Conservation (phyloP, 768 basidiomycete species). For the Pholiota microspora region DNA sequence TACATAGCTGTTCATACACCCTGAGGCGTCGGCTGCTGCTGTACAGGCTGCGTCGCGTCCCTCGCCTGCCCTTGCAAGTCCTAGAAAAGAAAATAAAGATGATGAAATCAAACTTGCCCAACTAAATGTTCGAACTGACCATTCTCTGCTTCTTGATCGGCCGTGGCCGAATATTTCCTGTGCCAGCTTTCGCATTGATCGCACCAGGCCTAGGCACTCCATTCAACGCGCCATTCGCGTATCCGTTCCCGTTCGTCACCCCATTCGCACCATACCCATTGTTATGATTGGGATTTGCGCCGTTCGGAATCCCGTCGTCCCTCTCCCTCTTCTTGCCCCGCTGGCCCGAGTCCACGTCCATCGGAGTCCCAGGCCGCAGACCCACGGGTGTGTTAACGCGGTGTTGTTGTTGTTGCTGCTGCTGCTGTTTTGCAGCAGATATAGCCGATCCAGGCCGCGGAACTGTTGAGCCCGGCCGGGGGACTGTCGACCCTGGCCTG, state of each 20-base stretch:
- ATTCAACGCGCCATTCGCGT: conserved; percentile 26
- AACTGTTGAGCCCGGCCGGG: conserved; percentile 26
- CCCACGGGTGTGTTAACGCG: conserved; percentile 18
- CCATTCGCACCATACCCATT: conserved; percentile 29
- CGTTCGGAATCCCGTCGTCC: conserved; percentile 25
- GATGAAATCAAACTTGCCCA: background rate
- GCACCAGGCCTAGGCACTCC: conserved; percentile 25
- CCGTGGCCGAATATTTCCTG: conserved; percentile 55
- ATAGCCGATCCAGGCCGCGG: conserved; percentile 28
- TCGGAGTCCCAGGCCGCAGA: conserved; percentile 28
- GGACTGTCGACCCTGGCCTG: conserved; percentile 26
- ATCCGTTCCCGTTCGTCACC: conserved; percentile 25
- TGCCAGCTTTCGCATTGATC: conserved; percentile 57
- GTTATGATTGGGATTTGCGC: conserved; percentile 14
- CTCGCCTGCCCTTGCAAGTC: conserved; percentile 64
- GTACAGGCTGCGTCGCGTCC: conserved; percentile 52
- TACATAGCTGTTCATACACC: conserved; percentile 41
- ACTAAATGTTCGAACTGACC: conserved; percentile 40
- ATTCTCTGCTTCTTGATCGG: conserved; percentile 76
- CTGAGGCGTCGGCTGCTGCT: conserved; percentile 76
- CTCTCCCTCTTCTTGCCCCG: conserved; percentile 44
- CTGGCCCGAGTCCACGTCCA: conserved; percentile 29
- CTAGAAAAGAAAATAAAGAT: conserved; percentile 28
- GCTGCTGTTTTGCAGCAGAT: conserved; percentile 15
- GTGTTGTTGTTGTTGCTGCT: conserved; percentile 11